Percentiles rank a stretch among this genome's conserved stretches.
phyloP scores from a whole-genome alignment of 805 yeast species.

The Kazachstania psychrophila region DNA sequence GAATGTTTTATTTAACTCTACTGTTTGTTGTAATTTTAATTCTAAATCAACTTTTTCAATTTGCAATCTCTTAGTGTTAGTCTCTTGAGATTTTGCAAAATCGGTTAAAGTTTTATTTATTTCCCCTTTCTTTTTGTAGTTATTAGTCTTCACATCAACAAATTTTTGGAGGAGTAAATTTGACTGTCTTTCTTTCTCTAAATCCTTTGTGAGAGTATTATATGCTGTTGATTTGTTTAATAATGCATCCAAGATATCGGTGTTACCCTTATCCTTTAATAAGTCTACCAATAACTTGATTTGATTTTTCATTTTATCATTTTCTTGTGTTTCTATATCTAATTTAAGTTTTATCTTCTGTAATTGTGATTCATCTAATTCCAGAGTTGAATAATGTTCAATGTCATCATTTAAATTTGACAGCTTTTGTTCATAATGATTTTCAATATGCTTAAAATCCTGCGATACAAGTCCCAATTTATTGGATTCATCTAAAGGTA shows the following conservation, averaged over 20 bases:
- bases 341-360: too few species aligned
- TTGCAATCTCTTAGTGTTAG: background rate
- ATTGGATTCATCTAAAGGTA: too few species aligned
- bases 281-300: constrained; percentile 12
- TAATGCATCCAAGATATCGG: background rate
- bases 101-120: background rate
- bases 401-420: too few species aligned
- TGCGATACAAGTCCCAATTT: too few species aligned
- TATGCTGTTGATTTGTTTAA: background rate
- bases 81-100: background rate
- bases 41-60: background rate
- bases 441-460: too few species aligned
- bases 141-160: too few species aligned
- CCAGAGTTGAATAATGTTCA: too few species aligned
- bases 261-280: background rate
- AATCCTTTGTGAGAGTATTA: background rate
- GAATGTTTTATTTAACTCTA: background rate
- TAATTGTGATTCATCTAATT: too few species aligned
- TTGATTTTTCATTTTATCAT: constrained; percentile 1
- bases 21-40: background rate
- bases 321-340: background rate
- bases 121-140: background rate
- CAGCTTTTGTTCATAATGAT: too few species aligned
- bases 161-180: background rate
- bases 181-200: background rate